Conservation (phyloP, 768 basidiomycete genomes). For the Tulasnella sp. region DNA sequence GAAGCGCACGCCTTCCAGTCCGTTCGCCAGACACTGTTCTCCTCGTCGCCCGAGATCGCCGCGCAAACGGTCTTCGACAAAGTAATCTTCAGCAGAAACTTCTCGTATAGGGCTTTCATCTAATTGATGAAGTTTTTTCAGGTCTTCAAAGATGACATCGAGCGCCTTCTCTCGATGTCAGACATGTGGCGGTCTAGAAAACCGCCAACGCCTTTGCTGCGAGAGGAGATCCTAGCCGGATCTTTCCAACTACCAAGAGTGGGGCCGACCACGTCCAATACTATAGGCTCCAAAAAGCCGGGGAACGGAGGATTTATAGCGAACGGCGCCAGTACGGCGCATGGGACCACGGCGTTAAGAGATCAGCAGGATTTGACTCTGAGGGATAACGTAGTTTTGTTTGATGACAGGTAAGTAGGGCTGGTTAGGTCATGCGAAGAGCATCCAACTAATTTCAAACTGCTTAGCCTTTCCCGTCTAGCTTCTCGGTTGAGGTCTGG, state of each 20-base stretch:
- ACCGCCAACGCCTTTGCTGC: slow-evolving; percentile 77
- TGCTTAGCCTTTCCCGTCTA: slow-evolving; percentile 62
- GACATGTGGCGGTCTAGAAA: slow-evolving; percentile 95
- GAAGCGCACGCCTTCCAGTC: slow-evolving; percentile 79
- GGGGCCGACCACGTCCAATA: slow-evolving; percentile 12
- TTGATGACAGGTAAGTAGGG: slow-evolving; percentile 63
- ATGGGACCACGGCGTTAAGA: slow-evolving; percentile 34
- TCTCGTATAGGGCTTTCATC: too few relatives aligned
- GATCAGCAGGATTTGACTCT: slow-evolving; percentile 73
- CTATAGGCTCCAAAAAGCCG: slow-evolving; percentile 23
- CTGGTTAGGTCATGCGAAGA: not conserved
- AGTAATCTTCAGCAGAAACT: too few relatives aligned
- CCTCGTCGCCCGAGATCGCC: slow-evolving; percentile 23
- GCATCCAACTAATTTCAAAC: not conserved
- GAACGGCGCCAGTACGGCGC: slow-evolving; percentile 1
- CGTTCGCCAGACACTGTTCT: slow-evolving; percentile 58
- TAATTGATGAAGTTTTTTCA: too few relatives aligned
- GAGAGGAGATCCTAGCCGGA: slow-evolving; percentile 57
- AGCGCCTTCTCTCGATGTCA: slow-evolving; percentile 78
- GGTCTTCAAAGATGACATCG: slow-evolving; percentile 85
- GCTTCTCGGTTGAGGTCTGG: slow-evolving; percentile 53
- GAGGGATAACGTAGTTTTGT: slow-evolving; percentile 72
- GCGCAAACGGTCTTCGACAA: slow-evolving; percentile 74
- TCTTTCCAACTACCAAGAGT: slow-evolving; percentile 37
- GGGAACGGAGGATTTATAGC: slow-evolving; percentile 14